Evolutionary conservation across 371 early-diverging fungal genomes (phyloP), one percentile per base, ranked within the genome.

Genomic region (Apophysomyces variabilis): DNA sequence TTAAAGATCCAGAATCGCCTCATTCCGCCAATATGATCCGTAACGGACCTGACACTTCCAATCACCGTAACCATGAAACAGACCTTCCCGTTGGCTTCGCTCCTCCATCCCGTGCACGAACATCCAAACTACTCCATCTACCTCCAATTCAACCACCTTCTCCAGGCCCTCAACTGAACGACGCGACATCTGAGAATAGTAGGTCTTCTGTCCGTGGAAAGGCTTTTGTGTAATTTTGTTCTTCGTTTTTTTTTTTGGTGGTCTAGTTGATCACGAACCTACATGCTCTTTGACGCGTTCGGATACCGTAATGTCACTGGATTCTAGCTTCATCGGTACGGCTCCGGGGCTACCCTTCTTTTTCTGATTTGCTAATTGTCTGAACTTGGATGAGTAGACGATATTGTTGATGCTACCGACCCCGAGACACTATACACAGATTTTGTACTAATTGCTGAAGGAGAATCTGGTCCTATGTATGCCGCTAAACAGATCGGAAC

Each of bases 381-480:
- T 57, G 32, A 37, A 13, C 12, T 18, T 16, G 54, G 21, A n/a
- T n/a, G 18, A 57, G 54, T 69, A 73, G 80, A 80, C 45, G 85
- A 85, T 38, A 54, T 81, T 13, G 67, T 79, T 26, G 77, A 86
- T 58, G 68, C 65, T 43, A 77, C 81, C 12, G 85, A 89, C 58
- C 85, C 86, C 3, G 67, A 64, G 14, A 61, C 71, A 12, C 45
- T 83, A 3, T 89, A 86, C 63, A 68, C 75, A 12, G 83, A 87
- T 57, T 74, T 87, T 61, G 76, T 78, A 35, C 69, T 83, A 57
- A 87, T 91, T 63, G 93, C 93, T 11, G 93, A 91, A 74, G 93
- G 93, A 39, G 93, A 93, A 66, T 90, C 89, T 7, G 93, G 93
- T 16, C 87, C 88, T 26, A 82, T 92, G 79, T 90, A 81, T 74